Evolutionary conservation across 2,329 filamentous ascomycete species (phyloP), one percentile per base, ranked within the genome.

Genomic region (Ceratocystis albifundus): DNA sequence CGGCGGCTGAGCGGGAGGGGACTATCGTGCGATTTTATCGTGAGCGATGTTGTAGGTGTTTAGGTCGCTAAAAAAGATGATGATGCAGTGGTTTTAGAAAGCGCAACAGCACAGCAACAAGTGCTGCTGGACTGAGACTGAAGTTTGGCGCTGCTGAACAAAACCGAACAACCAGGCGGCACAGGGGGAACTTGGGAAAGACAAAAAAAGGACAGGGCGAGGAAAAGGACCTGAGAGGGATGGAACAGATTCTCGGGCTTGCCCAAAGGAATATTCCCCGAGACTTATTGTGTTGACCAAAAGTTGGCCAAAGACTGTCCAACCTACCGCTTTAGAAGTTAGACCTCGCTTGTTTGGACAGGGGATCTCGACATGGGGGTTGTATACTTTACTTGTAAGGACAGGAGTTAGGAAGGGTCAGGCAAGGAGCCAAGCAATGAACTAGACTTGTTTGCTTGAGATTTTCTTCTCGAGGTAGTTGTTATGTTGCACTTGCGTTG

Each of bases 281-380:
- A 63, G 61, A 63, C 61, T 46, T 30, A 17, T 22, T 63, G 61
- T 50, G 46, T 63, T 30, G 61, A 46, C 25, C 61, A 48, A 63
- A 36, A 45, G 25, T 25, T 41, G 36, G 10, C 36, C 36, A 41
- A 41, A 41, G 36, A 50, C 30, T 62, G 65, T 66, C 61, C 48
- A 59, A 50, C 65, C 61, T 66, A 53, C 65, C 22, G 65, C 61
- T 66, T 66, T 64, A 30, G 57, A 64, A 57, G 65, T 64, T 48
- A 41, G 65, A 66, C 64, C 65, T 66, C 65, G 65, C 65, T 66
- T 66, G 61, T n/a, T 30, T 41, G 46, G 25, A 63, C 65, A 66
- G 55, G 65, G 65, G 32, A 62, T 28, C 32, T 46, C 30, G 25
- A 63, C 48, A 66, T 53, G 45, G 65, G 65, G 30, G 48, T 41